These are phyloP conservation scores for Maudiozyma bulderi DNA, from an alignment of 805 yeast genomes.

Conservation along the genomic window DNA sequence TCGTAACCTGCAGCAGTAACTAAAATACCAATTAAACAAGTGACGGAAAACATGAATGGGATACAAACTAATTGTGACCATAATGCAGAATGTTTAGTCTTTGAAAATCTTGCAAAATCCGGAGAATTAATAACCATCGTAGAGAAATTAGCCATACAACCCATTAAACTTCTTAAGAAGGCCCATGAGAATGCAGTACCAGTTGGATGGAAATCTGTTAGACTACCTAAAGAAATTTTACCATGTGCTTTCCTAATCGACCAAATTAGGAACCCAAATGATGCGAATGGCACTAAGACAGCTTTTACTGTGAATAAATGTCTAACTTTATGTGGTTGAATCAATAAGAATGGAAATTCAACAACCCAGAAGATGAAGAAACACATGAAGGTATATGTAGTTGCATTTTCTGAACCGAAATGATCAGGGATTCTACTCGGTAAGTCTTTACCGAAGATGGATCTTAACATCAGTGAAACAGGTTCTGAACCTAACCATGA, in stretches of 20 bases:
- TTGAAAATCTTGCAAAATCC: slow-evolving; percentile 70
- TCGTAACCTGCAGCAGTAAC: slow-evolving; percentile 58
- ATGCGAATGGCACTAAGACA: slow-evolving; percentile 69
- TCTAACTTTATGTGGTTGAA: slow-evolving; percentile 73
- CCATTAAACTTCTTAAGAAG: slow-evolving; percentile 62
- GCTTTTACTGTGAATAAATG: slow-evolving; percentile 81
- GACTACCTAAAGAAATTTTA: slow-evolving; percentile 20
- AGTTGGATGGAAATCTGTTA: slow-evolving; percentile 14
- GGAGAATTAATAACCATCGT: slow-evolving; percentile 75
- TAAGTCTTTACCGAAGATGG: slow-evolving; percentile 64
- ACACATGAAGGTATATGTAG: slow-evolving; percentile 62
- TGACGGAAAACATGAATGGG: slow-evolving; percentile 62
- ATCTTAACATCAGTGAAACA: slow-evolving; percentile 62
- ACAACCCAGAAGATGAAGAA: slow-evolving; percentile 78
- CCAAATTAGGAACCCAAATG: slow-evolving; percentile 78
- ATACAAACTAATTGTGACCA: slow-evolving; percentile 50
- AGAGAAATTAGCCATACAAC: slow-evolving; percentile 69
- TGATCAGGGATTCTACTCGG: slow-evolving; percentile 54
- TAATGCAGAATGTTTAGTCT: slow-evolving; percentile 34
- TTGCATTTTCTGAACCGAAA: slow-evolving; percentile 48
- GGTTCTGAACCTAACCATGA: slow-evolving; percentile 79
- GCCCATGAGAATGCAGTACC: slow-evolving; percentile 45
- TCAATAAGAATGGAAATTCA: slow-evolving; percentile 70
- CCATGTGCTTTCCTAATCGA: slow-evolving; percentile 72
- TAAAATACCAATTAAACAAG: slow-evolving; percentile 69